Evolutionary conservation across 2,329 filamentous ascomycete genomes (phyloP).

Genomic region (Elsinoe australis): DNA sequence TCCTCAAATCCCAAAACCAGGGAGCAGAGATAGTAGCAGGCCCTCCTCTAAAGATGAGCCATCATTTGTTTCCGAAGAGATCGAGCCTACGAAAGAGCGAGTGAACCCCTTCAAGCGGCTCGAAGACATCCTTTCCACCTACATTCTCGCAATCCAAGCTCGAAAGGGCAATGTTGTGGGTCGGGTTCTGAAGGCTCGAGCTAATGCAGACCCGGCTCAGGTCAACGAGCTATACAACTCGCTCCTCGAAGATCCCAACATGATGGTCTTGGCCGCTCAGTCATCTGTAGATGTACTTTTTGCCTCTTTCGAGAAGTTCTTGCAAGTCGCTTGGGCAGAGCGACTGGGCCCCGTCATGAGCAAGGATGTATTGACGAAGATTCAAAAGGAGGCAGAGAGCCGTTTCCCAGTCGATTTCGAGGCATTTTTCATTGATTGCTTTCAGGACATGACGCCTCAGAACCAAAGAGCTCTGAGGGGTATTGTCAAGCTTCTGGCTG

Average conservation of each 20-base stretch:
- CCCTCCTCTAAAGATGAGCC: slow-evolving; percentile 29
- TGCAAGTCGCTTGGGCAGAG: slow-evolving; percentile 79
- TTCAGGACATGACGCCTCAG: slow-evolving; percentile 49
- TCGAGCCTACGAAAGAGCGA: slow-evolving; percentile 12
- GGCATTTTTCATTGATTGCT: slow-evolving; percentile 47
- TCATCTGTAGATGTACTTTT: slow-evolving; percentile 77
- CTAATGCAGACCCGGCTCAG: slow-evolving; percentile 63
- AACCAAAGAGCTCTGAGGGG: slow-evolving; percentile 70
- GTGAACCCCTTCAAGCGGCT: slow-evolving; percentile 60
- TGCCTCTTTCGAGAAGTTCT: slow-evolving; percentile 86
- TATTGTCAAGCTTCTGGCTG: slow-evolving; percentile 76
- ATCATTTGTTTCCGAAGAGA: background rate
- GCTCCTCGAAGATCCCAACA: slow-evolving; percentile 73
- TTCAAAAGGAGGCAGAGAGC: slow-evolving; percentile 60
- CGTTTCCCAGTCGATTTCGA: slow-evolving; percentile 64
- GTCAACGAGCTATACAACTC: slow-evolving; percentile 89
- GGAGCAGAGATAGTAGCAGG: slow-evolving; percentile 29
- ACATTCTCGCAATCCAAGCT: slow-evolving; percentile 71
- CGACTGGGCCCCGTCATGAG: slow-evolving; percentile 81
- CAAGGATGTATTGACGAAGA: slow-evolving; percentile 58
- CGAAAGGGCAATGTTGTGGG: slow-evolving; percentile 83
- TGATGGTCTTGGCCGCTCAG: slow-evolving; percentile 66
- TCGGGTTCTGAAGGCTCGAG: slow-evolving; percentile 62
- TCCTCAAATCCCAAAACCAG: slow-evolving; percentile 22
- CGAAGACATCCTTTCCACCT: slow-evolving; percentile 78